phyloP scores from a whole-genome alignment of 495 filamentous ascomycete genomes.

The Trichoderma parareesei region DNA sequence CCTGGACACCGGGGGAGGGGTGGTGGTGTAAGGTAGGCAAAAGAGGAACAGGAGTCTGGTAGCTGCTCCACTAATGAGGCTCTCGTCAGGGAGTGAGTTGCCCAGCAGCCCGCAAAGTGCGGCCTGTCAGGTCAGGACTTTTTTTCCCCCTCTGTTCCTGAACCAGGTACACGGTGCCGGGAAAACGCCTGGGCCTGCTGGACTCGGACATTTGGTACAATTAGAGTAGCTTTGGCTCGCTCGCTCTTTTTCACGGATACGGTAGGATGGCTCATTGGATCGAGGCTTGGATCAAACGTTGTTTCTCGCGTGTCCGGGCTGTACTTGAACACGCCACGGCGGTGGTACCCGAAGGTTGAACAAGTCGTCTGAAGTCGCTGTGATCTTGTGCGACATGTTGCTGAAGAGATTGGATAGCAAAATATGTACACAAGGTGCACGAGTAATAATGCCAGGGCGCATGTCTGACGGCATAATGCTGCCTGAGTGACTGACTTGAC shows the following conservation, averaged over 20 bases:
- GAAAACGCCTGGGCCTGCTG: background rate
- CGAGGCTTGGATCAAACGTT: no score
- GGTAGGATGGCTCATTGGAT: background rate
- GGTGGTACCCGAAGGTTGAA: no score
- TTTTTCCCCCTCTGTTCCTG: no score
- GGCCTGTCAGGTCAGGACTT: background rate
- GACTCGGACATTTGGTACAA: background rate
- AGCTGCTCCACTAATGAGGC: background rate
- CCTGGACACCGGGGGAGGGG: background rate
- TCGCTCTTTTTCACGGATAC: background rate
- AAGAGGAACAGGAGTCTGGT: background rate
- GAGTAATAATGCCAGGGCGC: background rate
- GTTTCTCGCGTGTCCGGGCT: no score
- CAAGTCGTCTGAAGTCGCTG: no score
- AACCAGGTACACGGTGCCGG: conserved; percentile 8
- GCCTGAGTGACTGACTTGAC: no score
- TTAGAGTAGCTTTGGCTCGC: background rate
- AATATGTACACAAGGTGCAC: background rate
- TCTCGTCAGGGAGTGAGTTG: background rate
- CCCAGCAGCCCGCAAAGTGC: background rate
- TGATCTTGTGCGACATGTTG: no score
- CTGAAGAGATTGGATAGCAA: no score
- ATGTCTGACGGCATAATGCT: background rate
- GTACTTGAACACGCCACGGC: no score
- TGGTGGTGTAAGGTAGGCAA: background rate